Conservation (phyloP, 495 filamentous ascomycete species). For the Lophiotrema nucula region DNA sequence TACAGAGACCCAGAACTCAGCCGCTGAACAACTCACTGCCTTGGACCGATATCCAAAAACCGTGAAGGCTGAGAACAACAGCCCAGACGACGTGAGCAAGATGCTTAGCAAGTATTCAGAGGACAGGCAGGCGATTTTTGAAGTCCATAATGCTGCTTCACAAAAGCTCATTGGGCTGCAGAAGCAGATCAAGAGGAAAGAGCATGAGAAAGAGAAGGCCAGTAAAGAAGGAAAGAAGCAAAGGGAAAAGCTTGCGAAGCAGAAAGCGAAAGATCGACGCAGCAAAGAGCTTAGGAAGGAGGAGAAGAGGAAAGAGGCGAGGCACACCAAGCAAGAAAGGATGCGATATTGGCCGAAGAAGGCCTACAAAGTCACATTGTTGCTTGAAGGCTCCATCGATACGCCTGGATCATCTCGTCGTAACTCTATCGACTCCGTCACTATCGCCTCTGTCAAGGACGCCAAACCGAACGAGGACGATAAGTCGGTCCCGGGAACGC, state of each 20-base stretch:
- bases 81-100: constrained; percentile 36
- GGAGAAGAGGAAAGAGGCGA: constrained; percentile 50
- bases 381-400: constrained; percentile 50
- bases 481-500: constrained; percentile 27
- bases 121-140: constrained; percentile 51
- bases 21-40: constrained; percentile 18
- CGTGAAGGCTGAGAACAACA: constrained; percentile 17
- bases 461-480: constrained; percentile 35
- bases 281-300: constrained; percentile 39
- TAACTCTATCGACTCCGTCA: constrained; percentile 51
- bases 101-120: constrained; percentile 48
- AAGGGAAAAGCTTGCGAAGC: constrained; percentile 38
- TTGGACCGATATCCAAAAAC: constrained; percentile 23
- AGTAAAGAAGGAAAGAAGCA: constrained; percentile 43
- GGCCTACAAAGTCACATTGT: constrained; percentile 58
- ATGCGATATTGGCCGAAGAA: constrained; percentile 57
- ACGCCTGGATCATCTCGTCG: constrained; percentile 58
- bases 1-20: constrained; percentile 42
- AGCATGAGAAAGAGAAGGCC: constrained; percentile 40
- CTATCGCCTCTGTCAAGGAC: constrained; percentile 16
- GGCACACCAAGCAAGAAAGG: constrained; percentile 52
- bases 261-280: constrained; percentile 42
- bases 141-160: constrained; percentile 41
- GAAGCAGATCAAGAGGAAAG: constrained; percentile 34
- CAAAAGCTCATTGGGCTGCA: constrained; percentile 37